Base-by-base conservation (phyloP, 805 yeast species). In the Kodamaea laetipori region DNA sequence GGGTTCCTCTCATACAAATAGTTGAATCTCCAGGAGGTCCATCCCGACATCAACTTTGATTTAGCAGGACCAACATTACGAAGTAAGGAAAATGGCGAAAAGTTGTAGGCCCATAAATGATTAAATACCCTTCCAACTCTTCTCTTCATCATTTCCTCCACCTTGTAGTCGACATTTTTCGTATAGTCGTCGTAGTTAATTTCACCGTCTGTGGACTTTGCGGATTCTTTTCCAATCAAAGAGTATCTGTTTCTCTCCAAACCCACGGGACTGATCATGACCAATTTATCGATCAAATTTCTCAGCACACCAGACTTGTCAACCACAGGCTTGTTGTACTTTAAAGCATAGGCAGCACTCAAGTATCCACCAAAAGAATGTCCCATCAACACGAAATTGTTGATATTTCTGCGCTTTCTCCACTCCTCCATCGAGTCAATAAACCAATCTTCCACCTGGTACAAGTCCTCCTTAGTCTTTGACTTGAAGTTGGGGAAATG, bases 71-170 rank as follows among this genome's bases (percentile, higher is more conserved):
- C 86, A 4, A 60, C 36, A 11, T 63, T 56, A 43, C 86, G 63
- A 7, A 81, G 52, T 2, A 81, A 40, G 2, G 76, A 55, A 49
- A 82, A 77, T 0, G 86, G 86, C 1, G 86, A 80, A 17, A 63
- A 57, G 53, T 82, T 71, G 12, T 58, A 57, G 13, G 69, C 67
- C 89, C 89, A 82, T 39, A 81, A 41, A 41, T 58, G 13, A 17
- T 40, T 33, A 19, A 40, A 13, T 4, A 68, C 37, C 31, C 53
- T 46, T 24, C 58, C 54, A 3, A 54, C 37, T 33, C 51, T 53
- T 9, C 37, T 34, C 18, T 49, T 53, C 21, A 48, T 41, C 5
- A 41, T 41, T 6, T 37, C 43, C 4, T 38, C 49, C 5, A 32
- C 40, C 16, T 47, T 49, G 16, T 30, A 45, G 17, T 45, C 48